A percentile compares a stretch with the other conserved stretches of the same genome.
These are phyloP conservation scores for cucumber (Cucumis sativus) DNA, from an alignment of 306 rosid genomes.

Conservation along the genomic window DNA sequence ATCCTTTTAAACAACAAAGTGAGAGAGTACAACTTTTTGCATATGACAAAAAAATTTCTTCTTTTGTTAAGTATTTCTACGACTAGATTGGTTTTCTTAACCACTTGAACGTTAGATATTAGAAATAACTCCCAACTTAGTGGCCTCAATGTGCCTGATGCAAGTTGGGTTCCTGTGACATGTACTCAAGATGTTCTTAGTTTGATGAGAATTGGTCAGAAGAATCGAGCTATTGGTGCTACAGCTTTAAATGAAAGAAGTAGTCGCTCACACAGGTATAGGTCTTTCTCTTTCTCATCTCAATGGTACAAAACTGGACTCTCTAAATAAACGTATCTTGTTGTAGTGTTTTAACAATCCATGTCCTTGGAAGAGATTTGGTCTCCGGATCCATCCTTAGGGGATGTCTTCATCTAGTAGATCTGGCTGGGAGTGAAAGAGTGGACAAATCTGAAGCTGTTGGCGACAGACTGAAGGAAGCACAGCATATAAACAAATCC, in stretches of 20 bases:
- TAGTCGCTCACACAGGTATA: conserved; percentile 92
- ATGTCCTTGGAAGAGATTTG: conserved; percentile 71
- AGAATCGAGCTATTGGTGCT: conserved; percentile 85
- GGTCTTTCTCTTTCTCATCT: neutral
- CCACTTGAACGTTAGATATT: conserved; percentile 63
- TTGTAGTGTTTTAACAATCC: conserved; percentile 83
- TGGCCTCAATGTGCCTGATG: conserved; percentile 96
- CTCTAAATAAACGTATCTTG: conserved; percentile 7
- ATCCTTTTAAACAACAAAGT: conserved; percentile 37
- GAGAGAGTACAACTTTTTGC: neutral
- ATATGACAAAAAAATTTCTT: neutral
- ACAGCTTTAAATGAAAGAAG: conserved; percentile 94
- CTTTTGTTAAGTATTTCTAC: neutral
- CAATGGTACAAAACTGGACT: neutral
- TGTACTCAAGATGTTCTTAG: conserved; percentile 87
- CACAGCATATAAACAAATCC: conserved; percentile 86
- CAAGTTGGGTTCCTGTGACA: conserved; percentile 69
- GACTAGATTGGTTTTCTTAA: conserved; percentile 30
- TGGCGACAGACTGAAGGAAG: conserved; percentile 93
- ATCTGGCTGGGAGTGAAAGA: conserved; percentile 97
- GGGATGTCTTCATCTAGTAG: conserved; percentile 96
- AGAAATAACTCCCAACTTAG: conserved; percentile 90
- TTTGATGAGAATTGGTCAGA: conserved; percentile 82
- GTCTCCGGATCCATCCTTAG: conserved; percentile 54
- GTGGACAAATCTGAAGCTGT: conserved; percentile 95